A percentile compares a stretch with the other conserved stretches of the same genome.
Evolutionary conservation across 805 yeast genomes (phyloP).

Genomic region (Teunomyces funiuensis): DNA sequence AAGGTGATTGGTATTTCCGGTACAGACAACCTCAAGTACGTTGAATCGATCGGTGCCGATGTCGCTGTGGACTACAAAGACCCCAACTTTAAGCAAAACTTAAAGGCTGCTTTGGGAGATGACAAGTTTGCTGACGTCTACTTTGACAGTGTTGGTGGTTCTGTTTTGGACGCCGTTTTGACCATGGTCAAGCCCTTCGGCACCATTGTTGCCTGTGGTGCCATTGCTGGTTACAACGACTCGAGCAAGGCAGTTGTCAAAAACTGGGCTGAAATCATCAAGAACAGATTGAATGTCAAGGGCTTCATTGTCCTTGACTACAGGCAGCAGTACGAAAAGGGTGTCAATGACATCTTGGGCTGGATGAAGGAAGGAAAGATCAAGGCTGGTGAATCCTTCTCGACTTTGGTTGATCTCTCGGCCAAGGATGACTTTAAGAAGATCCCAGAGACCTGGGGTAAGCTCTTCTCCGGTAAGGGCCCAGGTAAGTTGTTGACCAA

Average conservation of each 20-base stretch:
- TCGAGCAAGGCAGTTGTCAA: constrained; percentile 7
- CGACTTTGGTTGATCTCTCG: constrained; percentile 14
- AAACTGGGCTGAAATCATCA: constrained; percentile 44
- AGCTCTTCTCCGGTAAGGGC: constrained; percentile 46
- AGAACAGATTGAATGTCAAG: constrained; percentile 49
- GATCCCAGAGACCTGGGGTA: constrained; percentile 49
- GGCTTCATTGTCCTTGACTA: constrained; percentile 57
- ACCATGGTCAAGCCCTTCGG: constrained; percentile 39
- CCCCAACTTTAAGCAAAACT: constrained; percentile 23
- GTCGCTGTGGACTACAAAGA: constrained; percentile 55
- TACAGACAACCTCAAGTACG: constrained; percentile 51
- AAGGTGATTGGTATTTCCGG: constrained; percentile 64
- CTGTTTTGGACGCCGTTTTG: constrained; percentile 48
- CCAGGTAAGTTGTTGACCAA: constrained; percentile 54
- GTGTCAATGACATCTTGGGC: constrained; percentile 30
- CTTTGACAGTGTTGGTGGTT: constrained; percentile 68
- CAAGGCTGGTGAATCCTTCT: constrained; percentile 17
- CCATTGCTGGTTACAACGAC: constrained; percentile 57
- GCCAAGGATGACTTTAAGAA: constrained; percentile 24
- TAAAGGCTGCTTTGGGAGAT: constrained; percentile 38
- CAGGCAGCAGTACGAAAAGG: constrained; percentile 35
- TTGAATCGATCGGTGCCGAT: constrained; percentile 56
- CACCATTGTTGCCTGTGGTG: constrained; percentile 58
- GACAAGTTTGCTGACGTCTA: constrained; percentile 49
- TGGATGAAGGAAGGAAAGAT: constrained; percentile 44